Base-by-base conservation (phyloP, 345 rosid genomes). In the Eucalyptus pauciflora region DNA sequence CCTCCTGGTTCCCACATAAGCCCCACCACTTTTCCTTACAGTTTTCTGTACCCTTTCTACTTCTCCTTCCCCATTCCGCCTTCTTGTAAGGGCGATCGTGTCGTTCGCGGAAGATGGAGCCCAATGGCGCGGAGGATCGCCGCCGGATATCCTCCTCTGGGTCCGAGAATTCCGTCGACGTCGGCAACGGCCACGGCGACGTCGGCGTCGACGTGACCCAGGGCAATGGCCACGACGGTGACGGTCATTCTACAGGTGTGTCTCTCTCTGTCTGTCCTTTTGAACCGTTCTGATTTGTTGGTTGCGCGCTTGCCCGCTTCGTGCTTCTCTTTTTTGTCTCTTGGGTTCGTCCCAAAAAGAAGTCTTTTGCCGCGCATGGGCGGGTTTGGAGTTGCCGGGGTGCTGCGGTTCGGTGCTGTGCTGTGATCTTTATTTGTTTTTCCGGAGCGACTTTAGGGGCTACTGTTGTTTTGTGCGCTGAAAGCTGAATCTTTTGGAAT, bases 111-210 rank as follows among this genome's bases (percentile, higher is more conserved):
- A 31, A 33, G 54, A 50, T 86, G 58, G 45, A 86, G 64, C 64
- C 6, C 24, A 50, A 86, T 86, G 87, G 87, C 25, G 37, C 52
- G 60, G 87, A 29, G 43, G 58, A 24, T 48, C 83, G 50, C 50
- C 90, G 15, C 76, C 90, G 46, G 13, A 87, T 29, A 54, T 86
- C 86, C 88, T 87, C 85, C 50, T 89, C 60, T 79, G 90, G 58
- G 7, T 87, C 90, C 86, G 90, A 89, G 17, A 22, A 62, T 52
- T 87, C 91, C 71, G 87, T 90, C 54, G 91, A 85, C 31, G 49
- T 87, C 37, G 29, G 52, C 29, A 31, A 37, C 89, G 58, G 64
- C 79, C 8, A 37, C 87, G 58, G 64, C 41, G 41, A 41, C 41
- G 41, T 4, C 41, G 41, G 5, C 41, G 41, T 4, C 41, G 29